Evolutionary conservation across 257 asterid genomes (phyloP).

Genomic region (Avicennia marina): DNA sequence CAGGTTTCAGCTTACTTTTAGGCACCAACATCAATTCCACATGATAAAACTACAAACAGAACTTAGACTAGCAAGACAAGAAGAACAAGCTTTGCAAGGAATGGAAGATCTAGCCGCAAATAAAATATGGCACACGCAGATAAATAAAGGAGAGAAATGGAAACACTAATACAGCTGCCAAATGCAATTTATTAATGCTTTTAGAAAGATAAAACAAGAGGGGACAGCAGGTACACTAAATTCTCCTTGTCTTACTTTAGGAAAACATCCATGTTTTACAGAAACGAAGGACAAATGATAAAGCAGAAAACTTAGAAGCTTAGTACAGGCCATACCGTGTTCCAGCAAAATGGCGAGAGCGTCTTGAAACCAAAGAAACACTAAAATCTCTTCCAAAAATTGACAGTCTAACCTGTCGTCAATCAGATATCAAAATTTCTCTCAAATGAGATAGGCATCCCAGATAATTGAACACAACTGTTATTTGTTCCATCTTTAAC

Average conservation of each 20-base stretch:
- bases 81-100: too few species aligned
- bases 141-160: background rate
- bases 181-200: background rate
- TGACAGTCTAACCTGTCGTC: constrained; percentile 70
- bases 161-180: background rate
- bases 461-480: constrained; percentile 3
- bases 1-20: too few species aligned
- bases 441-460: constrained; percentile 1
- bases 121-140: background rate
- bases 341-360: constrained; percentile 99
- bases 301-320: constrained; percentile 5
- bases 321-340: constrained; percentile 63
- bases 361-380: constrained; percentile 82
- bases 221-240: background rate
- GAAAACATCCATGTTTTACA: constrained; percentile 4
- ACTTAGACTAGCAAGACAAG: too few species aligned
- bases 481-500: background rate
- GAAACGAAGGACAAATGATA: background rate
- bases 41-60: too few species aligned
- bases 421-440: constrained; percentile 16
- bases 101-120: too few species aligned
- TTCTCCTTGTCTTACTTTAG: constrained; percentile 6
- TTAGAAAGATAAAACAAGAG: background rate
- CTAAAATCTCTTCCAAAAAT: constrained; percentile 95
- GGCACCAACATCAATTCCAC: too few species aligned